These are phyloP conservation scores for Ceratocystis variospora DNA, from an alignment of 2,329 filamentous ascomycete genomes.

Conservation along the genomic window DNA sequence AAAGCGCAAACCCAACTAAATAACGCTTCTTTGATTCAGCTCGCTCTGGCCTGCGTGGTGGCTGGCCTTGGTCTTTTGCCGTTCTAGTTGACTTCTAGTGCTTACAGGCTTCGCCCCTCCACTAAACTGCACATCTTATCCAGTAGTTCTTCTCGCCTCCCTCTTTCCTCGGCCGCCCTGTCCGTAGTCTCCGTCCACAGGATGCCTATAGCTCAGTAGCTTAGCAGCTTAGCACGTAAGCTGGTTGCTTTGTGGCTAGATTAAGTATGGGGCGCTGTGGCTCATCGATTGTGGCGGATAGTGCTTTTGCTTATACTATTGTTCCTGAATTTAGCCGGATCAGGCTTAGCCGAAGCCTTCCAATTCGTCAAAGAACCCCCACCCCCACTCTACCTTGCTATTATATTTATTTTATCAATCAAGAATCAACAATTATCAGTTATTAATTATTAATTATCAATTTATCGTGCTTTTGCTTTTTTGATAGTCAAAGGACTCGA, in stretches of 20 bases:
- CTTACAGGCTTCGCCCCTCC: background rate
- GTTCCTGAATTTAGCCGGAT: conserved; percentile 8
- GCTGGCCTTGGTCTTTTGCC: background rate
- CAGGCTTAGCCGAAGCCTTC: background rate
- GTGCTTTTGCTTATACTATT: background rate
- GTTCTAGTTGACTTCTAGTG: conserved; percentile 1
- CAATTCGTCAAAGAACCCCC: background rate
- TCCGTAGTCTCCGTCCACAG: background rate
- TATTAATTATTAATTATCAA: background rate
- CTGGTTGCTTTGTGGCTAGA: background rate
- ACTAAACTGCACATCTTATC: background rate
- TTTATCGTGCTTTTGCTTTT: background rate
- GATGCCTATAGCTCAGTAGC: background rate
- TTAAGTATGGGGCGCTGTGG: background rate
- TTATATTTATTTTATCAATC: background rate
- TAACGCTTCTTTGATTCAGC: too few species aligned
- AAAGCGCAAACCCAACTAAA: background rate
- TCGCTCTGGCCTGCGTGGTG: background rate
- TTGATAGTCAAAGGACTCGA: background rate
- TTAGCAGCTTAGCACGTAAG: too few species aligned
- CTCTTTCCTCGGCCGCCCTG: background rate
- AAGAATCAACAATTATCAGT: too few species aligned
- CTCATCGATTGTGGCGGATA: background rate
- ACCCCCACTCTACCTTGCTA: background rate
- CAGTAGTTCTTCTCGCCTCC: background rate